phyloP scores from a whole-genome alignment of 768 basidiomycete species.

The Tulasnella calospora region DNA sequence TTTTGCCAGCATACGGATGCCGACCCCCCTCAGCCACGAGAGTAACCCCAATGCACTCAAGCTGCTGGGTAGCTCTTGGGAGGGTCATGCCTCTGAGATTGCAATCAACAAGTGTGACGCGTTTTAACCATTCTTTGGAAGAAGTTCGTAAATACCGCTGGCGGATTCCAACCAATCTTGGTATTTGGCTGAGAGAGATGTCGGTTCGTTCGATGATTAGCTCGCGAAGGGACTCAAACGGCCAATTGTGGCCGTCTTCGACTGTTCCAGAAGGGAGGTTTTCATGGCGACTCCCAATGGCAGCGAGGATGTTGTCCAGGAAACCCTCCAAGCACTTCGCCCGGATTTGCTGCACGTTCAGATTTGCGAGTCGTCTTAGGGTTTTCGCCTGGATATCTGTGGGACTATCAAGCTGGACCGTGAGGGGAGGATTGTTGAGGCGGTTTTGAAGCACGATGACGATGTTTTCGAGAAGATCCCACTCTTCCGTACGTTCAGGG shows the following conservation, averaged over 20 bases:
- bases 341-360: neutral
- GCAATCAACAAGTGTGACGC: neutral
- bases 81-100: neutral
- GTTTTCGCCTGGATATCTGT: neutral
- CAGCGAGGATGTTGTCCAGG: neutral
- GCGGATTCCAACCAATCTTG: neutral
- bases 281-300: neutral
- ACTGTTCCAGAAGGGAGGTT: neutral
- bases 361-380: neutral
- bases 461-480: neutral
- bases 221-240: neutral
- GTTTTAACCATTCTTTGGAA: neutral
- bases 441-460: neutral
- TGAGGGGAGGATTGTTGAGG: neutral
- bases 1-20: neutral
- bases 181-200: neutral
- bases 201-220: neutral
- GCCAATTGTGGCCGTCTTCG: neutral
- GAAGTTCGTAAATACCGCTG: neutral
- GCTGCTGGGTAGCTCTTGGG: neutral
- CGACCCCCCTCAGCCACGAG: neutral
- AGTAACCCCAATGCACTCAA: neutral
- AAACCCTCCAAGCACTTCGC: neutral
- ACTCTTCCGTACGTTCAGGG: neutral
- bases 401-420: neutral